Evolutionary conservation across 1,284 basidiomycete species (phyloP), one percentile per base, ranked within the genome.

Genomic region (Tylopilus sp.): DNA sequence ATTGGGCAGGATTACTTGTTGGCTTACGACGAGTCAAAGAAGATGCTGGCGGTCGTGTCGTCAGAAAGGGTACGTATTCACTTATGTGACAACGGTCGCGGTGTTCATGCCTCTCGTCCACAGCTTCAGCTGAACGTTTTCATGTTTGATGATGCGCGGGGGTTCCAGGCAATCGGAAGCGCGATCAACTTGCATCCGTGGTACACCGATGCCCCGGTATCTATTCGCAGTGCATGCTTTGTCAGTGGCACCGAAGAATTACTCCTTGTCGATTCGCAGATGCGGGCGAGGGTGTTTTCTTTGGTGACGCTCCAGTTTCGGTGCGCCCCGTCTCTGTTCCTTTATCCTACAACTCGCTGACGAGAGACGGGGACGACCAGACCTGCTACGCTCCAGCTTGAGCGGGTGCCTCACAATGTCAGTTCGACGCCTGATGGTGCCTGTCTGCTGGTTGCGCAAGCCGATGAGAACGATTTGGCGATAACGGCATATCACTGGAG

Each of bases 231-330:
- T n/a, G n/a, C n/a, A n/a, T n/a, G n/a, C 50, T 69, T 69, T 30
- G 75, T 78, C 49, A 61, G 75, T 2, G 76, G 78, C 7, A 71
- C 61, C 31, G 79, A 82, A 44, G 80, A 82, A 41, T 56, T 82
- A 8, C 56, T 77, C 0, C 62, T 82, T 6, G 59, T 82, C 14
- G 78, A 81, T 48, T 67, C 70, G 80, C 81, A 33, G 15, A 59
- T 50, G 7, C 15, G 12, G 11, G 5, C 40, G 7, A 30, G 14
- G 5, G 18, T 6, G 6, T 29, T 9, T 26, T 6, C 14, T 43
- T 38, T 79, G 21, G 61, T 75, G 1, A 75, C 76, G 0, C 70
- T 75, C 46, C 75, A 77, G 46, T 80, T 78, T 51, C 63, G 80
- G 80, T 80, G 64, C 3, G 54, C 41, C 6, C 35, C 2, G 4